phyloP scores from a whole-genome alignment of 306 rosid genomes.

The Rosa rugosa region DNA sequence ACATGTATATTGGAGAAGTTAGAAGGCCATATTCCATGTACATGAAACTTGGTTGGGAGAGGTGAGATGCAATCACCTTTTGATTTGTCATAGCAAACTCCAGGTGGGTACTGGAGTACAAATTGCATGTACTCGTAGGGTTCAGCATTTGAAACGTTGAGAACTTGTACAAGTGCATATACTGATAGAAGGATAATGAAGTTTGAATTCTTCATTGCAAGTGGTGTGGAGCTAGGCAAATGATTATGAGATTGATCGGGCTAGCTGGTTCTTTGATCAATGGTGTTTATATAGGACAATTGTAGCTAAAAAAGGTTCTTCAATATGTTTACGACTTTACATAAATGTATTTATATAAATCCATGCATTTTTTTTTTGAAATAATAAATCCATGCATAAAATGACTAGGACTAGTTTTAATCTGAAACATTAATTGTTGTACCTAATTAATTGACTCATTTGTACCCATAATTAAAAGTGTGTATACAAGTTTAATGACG shows the following conservation, averaged over 20 bases:
- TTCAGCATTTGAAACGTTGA: neutral
- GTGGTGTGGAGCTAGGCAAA: no score
- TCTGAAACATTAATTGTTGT: no score
- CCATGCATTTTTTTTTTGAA: no score
- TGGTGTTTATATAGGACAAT: neutral
- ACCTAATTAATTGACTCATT: no score
- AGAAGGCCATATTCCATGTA: neutral
- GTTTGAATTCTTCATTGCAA: neutral
- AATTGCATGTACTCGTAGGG: neutral
- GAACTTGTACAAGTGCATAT: neutral
- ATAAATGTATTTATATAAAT: no score
- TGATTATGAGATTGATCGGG: neutral
- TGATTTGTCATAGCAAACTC: neutral
- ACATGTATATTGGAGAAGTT: neutral
- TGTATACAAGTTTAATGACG: no score
- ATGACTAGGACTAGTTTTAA: no score
- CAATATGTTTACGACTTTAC: no score
- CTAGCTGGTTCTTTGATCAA: neutral
- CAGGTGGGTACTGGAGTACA: neutral
- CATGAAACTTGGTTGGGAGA: neutral
- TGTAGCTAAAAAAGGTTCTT: neutral
- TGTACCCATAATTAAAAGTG: no score
- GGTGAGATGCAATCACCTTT: neutral
- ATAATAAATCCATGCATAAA: no score
- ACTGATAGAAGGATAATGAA: neutral